Evolutionary conservation across 495 filamentous ascomycete genomes (phyloP), one percentile per base, ranked within the genome.

Genomic region (Aspergillus egyptiacus): DNA sequence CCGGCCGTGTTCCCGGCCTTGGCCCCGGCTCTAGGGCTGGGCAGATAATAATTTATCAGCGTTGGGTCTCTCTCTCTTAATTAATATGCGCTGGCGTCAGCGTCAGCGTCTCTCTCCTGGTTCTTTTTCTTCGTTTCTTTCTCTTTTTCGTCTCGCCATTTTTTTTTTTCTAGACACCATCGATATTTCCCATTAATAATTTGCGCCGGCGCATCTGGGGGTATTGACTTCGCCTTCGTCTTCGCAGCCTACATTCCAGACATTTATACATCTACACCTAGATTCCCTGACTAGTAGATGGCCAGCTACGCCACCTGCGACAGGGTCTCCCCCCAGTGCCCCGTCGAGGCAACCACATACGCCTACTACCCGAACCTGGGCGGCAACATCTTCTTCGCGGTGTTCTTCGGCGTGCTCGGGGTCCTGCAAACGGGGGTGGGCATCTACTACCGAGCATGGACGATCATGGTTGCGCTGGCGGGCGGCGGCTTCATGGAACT

Each of bases 351-450:
- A 2, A 83, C 82, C 3, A 84, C 81, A 14, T 77, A 85, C 54
- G 84, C 83, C 24, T 87, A 86, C 65, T 77, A 76, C 45, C 84
- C 84, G 2, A 81, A 74, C 54, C 66, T 79, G 6, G 80, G 75
- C 36, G 79, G 75, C 34, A 84, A 83, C 61, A 63, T 72, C 52
- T 83, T 85, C 63, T 81, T 85, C 60, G 61, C 70, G 8, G 71
- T 72, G 23, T 70, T 71, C 35, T 87, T 77, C 54, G 78, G 64
- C 17, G 14, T 84, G 2, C 70, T 72, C 14, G 62, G 66, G 0
- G 28, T 78, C 3, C 38, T 59, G n/a, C 72, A 82, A 10, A 24
- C 81, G 14, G 62, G 56, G 6, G 53, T 76, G 14, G 81, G 82
- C 5, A 42, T 80, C 6, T 74, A 72, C 65, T 83, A 74, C 57